Evolutionary conservation across 202 grass and related monocot genomes (phyloP), one percentile per base, ranked within the genome.

Genomic region (Bolboschoenoplectus hybrid): DNA sequence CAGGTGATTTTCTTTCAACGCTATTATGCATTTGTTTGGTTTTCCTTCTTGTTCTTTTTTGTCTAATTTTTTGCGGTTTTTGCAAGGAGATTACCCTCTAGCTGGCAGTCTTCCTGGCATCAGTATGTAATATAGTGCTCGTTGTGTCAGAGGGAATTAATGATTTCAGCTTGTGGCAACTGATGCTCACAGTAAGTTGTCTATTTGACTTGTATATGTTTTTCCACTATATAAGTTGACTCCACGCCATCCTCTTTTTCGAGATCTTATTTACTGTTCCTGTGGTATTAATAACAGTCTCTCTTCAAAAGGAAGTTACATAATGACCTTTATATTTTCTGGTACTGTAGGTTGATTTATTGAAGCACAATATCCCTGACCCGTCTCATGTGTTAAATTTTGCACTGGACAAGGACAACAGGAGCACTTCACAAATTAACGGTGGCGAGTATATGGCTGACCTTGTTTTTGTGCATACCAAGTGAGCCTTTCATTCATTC

Each of bases 51-150:
- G 26, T 26, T 26, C 26, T 84, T 73, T 51, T 51, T 80, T 87
- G 81, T 89, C 81, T 9, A 43, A 82, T 89, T 68, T 88, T 72
- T 79, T 85, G 13, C 85, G 63, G 84, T 90, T 90, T 67, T 65
- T 89, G 92, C 95, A 97, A 94, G 95, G 86, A 91, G 92, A 72
- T 87, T 19, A 79, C 34, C 51, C 71, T 97, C 70, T 95, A 98
- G 95, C 87, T 98, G 89, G 91, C 90, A 74, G 88, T 98, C 83
- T 98, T 98, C 84, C 87, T 98, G 85, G 91, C 95, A 82, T 98
- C 95, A 76, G 88, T 98, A 87, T 98, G 95, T 43, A 98, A 98
- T 84, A 74, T 92, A 81, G 82, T 98, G 87, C 82, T 98, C 87
- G 91, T 95, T 9, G 89, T 95, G 43, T 98, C 95, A 50, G 93